Percentiles rank a stretch among this genome's conserved stretches.
phyloP scores from a whole-genome alignment of 148 eudicot genomes.

The Arbutus unedo region DNA sequence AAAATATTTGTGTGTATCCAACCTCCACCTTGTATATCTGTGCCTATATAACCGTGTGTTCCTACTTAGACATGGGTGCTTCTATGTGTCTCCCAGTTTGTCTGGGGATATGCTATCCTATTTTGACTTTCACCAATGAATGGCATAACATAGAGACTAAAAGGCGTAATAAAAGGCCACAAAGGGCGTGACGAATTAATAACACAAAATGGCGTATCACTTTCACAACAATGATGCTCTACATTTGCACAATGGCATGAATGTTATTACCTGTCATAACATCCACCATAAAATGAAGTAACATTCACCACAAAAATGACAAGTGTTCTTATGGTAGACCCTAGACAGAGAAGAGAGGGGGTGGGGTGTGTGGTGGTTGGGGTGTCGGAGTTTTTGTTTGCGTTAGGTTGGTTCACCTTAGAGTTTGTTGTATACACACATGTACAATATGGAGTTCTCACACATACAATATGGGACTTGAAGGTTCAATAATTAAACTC shows the following conservation, averaged over 20 bases:
- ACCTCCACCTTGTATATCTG: neutral
- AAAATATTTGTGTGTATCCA: neutral
- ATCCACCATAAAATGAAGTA: neutral
- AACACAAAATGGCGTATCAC: neutral
- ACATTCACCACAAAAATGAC: neutral
- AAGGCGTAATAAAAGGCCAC: neutral
- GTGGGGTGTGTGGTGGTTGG: too few relatives aligned
- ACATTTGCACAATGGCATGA: neutral
- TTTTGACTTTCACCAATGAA: neutral
- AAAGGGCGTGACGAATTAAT: neutral
- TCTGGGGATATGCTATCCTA: neutral
- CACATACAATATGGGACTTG: neutral
- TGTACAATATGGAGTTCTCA: neutral
- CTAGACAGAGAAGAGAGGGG: too few relatives aligned
- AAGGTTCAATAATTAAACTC: neutral
- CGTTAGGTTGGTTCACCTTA: too few relatives aligned
- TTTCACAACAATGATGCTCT: too few relatives aligned
- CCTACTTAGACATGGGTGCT: neutral
- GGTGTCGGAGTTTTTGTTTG: too few relatives aligned
- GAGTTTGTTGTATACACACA: neutral
- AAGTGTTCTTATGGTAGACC: too few relatives aligned
- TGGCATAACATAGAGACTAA: neutral
- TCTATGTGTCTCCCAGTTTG: neutral
- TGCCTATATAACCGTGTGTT: neutral
- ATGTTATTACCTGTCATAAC: neutral